Conservation (phyloP, 495 filamentous ascomycete species). For the Penicillium paxilli region DNA sequence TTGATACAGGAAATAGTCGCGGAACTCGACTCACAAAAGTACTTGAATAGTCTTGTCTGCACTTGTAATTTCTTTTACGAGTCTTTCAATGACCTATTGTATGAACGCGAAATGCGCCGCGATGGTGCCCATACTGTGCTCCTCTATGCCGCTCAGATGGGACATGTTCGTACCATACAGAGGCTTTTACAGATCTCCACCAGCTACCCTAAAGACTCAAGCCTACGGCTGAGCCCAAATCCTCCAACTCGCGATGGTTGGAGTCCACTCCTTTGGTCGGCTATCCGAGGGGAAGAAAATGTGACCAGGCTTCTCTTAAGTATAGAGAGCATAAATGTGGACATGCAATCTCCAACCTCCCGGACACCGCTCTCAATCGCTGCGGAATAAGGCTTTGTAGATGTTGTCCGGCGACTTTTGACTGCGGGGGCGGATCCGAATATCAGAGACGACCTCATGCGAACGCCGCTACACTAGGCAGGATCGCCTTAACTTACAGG, state of each 20-base stretch:
- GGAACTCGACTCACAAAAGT: background rate
- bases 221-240: background rate
- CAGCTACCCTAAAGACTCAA: background rate
- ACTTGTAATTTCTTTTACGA: background rate
- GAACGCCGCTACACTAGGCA: background rate
- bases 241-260: background rate
- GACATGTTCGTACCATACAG: background rate
- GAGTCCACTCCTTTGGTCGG: slow-evolving; percentile 6
- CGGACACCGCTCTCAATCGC: slow-evolving; percentile 1
- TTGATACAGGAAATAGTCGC: background rate
- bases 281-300: slow-evolving; percentile 1
- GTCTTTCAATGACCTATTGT: background rate
- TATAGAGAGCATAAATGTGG: slow-evolving; percentile 1
- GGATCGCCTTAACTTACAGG: background rate
- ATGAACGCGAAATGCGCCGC: background rate
- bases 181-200: background rate
- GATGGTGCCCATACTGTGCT: background rate
- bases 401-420: background rate
- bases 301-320: background rate
- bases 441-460: background rate
- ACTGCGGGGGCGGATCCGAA: background rate
- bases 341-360: background rate
- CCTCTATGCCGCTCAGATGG: background rate
- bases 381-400: slow-evolving; percentile 1
- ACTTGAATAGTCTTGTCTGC: background rate